Conservation (phyloP, 1,284 basidiomycete genomes). For the Trichosporon coremiiforme region DNA sequence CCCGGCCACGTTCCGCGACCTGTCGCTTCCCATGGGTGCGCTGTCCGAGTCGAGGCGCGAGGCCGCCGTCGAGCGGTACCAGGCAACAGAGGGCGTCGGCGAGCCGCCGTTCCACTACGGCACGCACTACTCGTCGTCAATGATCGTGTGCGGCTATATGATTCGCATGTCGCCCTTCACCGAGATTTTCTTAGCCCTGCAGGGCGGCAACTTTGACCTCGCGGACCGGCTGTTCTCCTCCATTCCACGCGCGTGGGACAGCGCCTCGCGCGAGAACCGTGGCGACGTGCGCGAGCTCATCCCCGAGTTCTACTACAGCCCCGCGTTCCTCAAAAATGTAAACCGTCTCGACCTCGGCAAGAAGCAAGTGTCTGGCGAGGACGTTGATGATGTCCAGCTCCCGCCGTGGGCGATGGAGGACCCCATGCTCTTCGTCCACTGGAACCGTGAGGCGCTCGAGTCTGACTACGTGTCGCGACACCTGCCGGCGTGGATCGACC, state of each 20-base stretch:
- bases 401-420: slow-evolving; percentile 89
- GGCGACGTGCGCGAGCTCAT: slow-evolving; percentile 94
- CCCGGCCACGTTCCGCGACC: slow-evolving; percentile 66
- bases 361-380: slow-evolving; percentile 76
- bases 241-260: slow-evolving; percentile 75
- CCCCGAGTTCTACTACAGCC: slow-evolving; percentile 77
- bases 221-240: slow-evolving; percentile 90
- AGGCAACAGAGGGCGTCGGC: slow-evolving; percentile 73
- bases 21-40: slow-evolving; percentile 89
- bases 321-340: slow-evolving; percentile 59
- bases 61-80: slow-evolving; percentile 73
- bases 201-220: slow-evolving; percentile 94
- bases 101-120: slow-evolving; percentile 88
- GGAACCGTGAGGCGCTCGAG: slow-evolving; percentile 85
- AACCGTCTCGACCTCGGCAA: slow-evolving; percentile 80
- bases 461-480: slow-evolving; percentile 84
- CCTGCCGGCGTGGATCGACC: slow-evolving; percentile 88
- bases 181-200: slow-evolving; percentile 74
- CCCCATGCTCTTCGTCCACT: slow-evolving; percentile 76
- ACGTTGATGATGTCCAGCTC: slow-evolving; percentile 82
- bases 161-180: slow-evolving; percentile 89
- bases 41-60: slow-evolving; percentile 72
- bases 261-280: slow-evolving; percentile 80
- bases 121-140: slow-evolving; percentile 94
- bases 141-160: slow-evolving; percentile 94